Base-by-base conservation (phyloP, 129 eudicot genomes). In the Deinandra increscens region DNA sequence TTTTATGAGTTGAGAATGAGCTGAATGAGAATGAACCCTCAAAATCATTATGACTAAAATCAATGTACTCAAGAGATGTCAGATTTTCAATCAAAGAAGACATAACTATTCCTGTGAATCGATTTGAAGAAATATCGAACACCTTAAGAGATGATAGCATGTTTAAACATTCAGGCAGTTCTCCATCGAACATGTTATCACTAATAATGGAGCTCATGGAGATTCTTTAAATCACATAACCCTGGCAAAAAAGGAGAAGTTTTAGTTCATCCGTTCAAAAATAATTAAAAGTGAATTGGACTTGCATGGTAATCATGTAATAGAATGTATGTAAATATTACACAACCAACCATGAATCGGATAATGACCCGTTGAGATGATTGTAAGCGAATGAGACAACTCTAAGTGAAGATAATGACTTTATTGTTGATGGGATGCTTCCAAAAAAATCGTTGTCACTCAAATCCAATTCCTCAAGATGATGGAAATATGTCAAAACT, bases 21-120 rank as follows among this genome's bases (percentile, higher is more conserved):
- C 58, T 71, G 31, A 73, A 78, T 12, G 73, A 74, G 58, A 82
- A 55, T 9, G 44, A 20, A 36, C 81, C 87, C 53, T 75, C 79
- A 29, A 74, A 74, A 7, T 37, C 43, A 26, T 83, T 79, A 26
- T 6, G 2, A 42, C 75, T 49, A 45, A 79, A 64, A 15, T 77
- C 76, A 23, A 79, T 8, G 42, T 83, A 71, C 79, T 83, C 71
- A 0, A 83, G 75, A 64, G 70, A 53, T 1, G 38, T 51, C 71
- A 79, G 87, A 23, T 68, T 75, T 1, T 61, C 1, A 20, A 75
- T 55, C 29, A 67, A 11, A 5, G 72, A 51, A 18, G 81, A 29
- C 2, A 26, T 12, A 61, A 75, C 4, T 44, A 0, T 66, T 42
- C 81, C 70, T 0, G 34, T 26, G 12, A 82, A 78, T 12, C 13